Evolutionary conservation across 805 yeast species (phyloP).

Genomic region (Yamadazyma laniorum): DNA sequence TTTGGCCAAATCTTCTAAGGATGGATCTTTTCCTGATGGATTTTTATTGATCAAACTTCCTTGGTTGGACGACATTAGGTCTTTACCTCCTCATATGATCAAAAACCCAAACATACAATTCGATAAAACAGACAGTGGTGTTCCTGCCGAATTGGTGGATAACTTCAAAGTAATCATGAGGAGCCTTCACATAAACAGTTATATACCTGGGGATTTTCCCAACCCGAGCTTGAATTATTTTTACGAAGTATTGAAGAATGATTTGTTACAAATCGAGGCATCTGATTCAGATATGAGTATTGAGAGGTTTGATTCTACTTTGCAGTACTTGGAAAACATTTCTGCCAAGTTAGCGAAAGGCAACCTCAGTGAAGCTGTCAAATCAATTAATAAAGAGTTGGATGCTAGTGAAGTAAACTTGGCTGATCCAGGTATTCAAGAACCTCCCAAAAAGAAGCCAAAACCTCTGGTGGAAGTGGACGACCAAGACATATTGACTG

Average conservation of each 20-base stretch:
- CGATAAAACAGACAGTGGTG: slow-evolving; percentile 12
- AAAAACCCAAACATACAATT: slow-evolving; percentile 18
- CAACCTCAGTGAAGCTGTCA: neutral
- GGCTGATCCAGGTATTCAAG: neutral
- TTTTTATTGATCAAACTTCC: slow-evolving; percentile 70
- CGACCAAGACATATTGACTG: slow-evolving; percentile 40
- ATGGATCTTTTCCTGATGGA: slow-evolving; percentile 57
- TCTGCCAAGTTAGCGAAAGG: slow-evolving; percentile 1
- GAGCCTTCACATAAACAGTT: slow-evolving; percentile 46
- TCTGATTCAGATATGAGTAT: slow-evolving; percentile 2
- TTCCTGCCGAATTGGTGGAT: slow-evolving; percentile 15
- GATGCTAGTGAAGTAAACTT: neutral
- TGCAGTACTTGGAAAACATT: neutral
- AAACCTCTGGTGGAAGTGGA: slow-evolving; percentile 17
- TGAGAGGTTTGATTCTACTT: slow-evolving; percentile 13
- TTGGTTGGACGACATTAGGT: slow-evolving; percentile 70
- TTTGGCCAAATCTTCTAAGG: slow-evolving; percentile 19
- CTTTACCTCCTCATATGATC: slow-evolving; percentile 48
- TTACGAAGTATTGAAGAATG: slow-evolving; percentile 60
- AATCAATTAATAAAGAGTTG: slow-evolving; percentile 1
- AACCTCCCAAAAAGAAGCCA: slow-evolving; percentile 10
- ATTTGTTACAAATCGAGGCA: slow-evolving; percentile 50
- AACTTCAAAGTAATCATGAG: slow-evolving; percentile 26
- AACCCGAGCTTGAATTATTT: slow-evolving; percentile 72
- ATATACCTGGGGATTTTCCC: slow-evolving; percentile 53